phyloP scores from a whole-genome alignment of 148 eudicot genomes.

The Suaeda aralocaspica region DNA sequence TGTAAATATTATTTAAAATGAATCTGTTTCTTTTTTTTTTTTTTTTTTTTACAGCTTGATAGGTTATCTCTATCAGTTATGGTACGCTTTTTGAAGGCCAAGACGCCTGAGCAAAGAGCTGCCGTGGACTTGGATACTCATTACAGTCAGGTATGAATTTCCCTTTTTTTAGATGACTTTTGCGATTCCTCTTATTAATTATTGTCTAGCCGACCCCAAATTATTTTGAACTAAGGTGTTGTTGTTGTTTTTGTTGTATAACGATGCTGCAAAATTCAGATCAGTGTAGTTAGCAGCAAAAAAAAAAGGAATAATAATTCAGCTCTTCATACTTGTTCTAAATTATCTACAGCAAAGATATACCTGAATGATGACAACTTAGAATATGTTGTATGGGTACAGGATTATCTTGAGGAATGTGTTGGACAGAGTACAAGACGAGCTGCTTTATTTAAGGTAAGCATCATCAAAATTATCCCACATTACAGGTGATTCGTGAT shows the following conservation, averaged over 20 bases:
- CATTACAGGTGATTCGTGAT: too few species aligned
- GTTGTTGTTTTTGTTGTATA: too few species aligned
- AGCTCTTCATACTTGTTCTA: not conserved
- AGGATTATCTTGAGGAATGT: slow-evolving; percentile 85
- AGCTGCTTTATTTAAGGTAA: slow-evolving; percentile 68
- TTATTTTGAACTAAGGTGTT: too few species aligned
- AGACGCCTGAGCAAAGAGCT: slow-evolving; percentile 93
- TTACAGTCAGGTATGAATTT: slow-evolving; percentile 60
- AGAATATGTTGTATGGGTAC: slow-evolving; percentile 25
- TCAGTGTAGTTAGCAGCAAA: not conserved
- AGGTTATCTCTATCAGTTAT: slow-evolving; percentile 68
- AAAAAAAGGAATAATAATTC: not conserved
- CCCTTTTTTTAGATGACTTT: too few species aligned
- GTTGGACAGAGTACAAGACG: slow-evolving; percentile 72
- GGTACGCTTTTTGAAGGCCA: slow-evolving; percentile 78
- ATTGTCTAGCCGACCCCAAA: too few species aligned
- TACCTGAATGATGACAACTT: not conserved
- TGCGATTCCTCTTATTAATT: too few species aligned
- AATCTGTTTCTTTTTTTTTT: slow-evolving; percentile 17
- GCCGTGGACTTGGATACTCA: slow-evolving; percentile 98
- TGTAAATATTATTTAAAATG: not conserved
- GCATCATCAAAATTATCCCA: slow-evolving; percentile 20
- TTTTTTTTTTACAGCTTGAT: slow-evolving; percentile 57
- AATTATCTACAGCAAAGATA: not conserved
- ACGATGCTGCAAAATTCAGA: slow-evolving; percentile 16